These are phyloP conservation scores for Telopea speciosissima DNA, from an alignment of 177 flowering plant genomes.

Conservation along the genomic window DNA sequence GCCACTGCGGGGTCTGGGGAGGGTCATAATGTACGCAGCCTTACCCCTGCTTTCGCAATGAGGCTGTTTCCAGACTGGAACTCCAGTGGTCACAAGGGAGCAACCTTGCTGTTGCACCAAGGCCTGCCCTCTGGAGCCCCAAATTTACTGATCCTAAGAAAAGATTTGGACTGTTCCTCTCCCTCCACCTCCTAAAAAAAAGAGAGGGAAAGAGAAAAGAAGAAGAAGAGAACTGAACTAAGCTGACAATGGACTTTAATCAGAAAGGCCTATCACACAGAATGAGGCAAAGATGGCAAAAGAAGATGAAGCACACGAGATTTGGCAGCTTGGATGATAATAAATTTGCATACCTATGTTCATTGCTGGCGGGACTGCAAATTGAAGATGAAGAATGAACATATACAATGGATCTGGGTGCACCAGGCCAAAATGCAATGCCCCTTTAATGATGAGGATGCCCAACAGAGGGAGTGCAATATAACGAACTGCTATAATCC, in stretches of 20 bases:
- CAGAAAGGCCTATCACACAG: not conserved
- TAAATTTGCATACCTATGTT: constrained; percentile 42
- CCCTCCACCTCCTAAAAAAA: too few species aligned
- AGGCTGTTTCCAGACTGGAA: too few species aligned
- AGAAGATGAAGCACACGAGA: not conserved
- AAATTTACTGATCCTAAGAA: too few species aligned
- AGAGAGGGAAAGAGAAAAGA: too few species aligned
- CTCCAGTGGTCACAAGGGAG: too few species aligned
- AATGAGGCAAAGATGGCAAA: not conserved
- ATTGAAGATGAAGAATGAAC: constrained; percentile 59
- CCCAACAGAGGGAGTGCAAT: constrained; percentile 48
- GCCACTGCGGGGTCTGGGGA: too few species aligned
- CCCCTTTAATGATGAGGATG: constrained; percentile 42
- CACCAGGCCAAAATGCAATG: constrained; percentile 40
- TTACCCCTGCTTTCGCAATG: too few species aligned
- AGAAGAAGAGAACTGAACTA: not conserved
- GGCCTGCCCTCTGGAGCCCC: too few species aligned
- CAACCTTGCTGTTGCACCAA: too few species aligned
- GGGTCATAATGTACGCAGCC: too few species aligned
- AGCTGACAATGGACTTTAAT: not conserved
- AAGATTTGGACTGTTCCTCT: too few species aligned
- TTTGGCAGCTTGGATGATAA: not conserved
- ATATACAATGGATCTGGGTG: constrained; percentile 41
- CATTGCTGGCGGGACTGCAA: constrained; percentile 73
- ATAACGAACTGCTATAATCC: constrained; percentile 42